Evolutionary conservation across 306 rosid genomes (phyloP), one percentile per base, ranked within the genome.

Genomic region (Boehmeria nivea): DNA sequence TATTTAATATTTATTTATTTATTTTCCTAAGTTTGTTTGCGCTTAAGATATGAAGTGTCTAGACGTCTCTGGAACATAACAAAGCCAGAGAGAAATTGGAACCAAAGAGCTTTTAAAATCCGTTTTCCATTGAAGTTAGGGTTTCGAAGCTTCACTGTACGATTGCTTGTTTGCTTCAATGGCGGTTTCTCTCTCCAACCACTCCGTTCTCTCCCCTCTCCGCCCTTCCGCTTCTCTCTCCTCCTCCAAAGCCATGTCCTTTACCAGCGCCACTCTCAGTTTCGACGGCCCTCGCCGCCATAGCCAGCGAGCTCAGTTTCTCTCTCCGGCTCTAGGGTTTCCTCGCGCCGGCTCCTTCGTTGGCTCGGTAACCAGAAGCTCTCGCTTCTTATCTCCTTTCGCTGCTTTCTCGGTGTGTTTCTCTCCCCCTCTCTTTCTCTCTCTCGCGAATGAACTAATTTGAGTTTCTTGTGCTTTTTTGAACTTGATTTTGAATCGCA

Each of bases 131-230:
- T n/a, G n/a, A n/a, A n/a, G n/a, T n/a, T n/a, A n/a, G n/a, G n/a
- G n/a, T 9, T 9, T 48, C 2, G 34, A 28, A 3, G 34, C 34
- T 31, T 31, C 5, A 31, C 36, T 31, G 36, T 31, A 31, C 5
- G 9, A 6, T 31, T 31, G 5, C 36, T 31, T 2, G 36, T 31
- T 31, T 0, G 13, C 43, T 43, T 33, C 18, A 59, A 88, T 85
- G 91, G 88, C 88, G 38, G 18, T 61, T 27, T 61, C 64, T 60
- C 68, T 79, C 26, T 57, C 72, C 1, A 89, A 67, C 51, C 77
- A 57, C 64, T 22, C 73, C 46, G 21, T 63, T 4, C 21, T 57
- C 19, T 21, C 71, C 75, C 52, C 47, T 57, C 38, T 23, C 22
- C 70, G 72, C 40, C 52, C 78, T 10, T 73, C 76, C 51, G 60